These are phyloP conservation scores for Osmanthus fragrans DNA, from an alignment of 257 asterid genomes.

Conservation along the genomic window DNA sequence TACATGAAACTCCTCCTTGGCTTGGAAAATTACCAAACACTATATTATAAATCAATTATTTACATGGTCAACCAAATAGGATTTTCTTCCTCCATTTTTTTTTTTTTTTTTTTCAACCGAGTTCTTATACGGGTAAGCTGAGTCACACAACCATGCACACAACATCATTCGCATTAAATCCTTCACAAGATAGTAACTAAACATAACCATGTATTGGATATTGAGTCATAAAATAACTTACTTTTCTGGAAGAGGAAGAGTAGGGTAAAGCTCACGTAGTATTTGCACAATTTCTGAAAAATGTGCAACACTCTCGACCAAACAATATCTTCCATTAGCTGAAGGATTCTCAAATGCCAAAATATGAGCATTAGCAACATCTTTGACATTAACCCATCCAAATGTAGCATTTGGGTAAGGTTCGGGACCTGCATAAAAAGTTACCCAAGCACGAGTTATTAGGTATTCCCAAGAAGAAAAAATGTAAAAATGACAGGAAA, in stretches of 20 bases:
- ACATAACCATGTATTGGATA: not conserved
- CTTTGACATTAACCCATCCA: slow-evolving; percentile 73
- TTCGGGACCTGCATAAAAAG: slow-evolving; percentile 53
- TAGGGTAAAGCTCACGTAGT: slow-evolving; percentile 53
- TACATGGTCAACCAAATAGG: not conserved
- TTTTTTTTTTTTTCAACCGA: not conserved
- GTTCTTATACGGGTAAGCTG: not conserved
- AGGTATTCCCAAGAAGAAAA: not conserved
- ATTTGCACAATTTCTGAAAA: slow-evolving; percentile 48
- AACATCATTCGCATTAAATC: not conserved
- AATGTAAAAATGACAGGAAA: not conserved
- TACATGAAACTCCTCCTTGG: not conserved
- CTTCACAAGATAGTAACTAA: not conserved
- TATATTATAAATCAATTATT: not conserved
- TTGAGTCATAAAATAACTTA: slow-evolving; percentile 26
- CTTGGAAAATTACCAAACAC: not conserved
- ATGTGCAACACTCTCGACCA: slow-evolving; percentile 61
- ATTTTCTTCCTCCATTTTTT: not conserved
- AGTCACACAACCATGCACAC: not conserved
- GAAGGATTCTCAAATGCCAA: slow-evolving; percentile 62
- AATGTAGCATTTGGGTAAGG: slow-evolving; percentile 47
- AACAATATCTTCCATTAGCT: slow-evolving; percentile 68
- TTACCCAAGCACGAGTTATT: not conserved
- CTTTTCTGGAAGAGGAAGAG: slow-evolving; percentile 60
- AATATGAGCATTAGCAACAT: slow-evolving; percentile 76